Base-by-base conservation (phyloP, 441 rosid species). In the Syzygium syzygioides region DNA sequence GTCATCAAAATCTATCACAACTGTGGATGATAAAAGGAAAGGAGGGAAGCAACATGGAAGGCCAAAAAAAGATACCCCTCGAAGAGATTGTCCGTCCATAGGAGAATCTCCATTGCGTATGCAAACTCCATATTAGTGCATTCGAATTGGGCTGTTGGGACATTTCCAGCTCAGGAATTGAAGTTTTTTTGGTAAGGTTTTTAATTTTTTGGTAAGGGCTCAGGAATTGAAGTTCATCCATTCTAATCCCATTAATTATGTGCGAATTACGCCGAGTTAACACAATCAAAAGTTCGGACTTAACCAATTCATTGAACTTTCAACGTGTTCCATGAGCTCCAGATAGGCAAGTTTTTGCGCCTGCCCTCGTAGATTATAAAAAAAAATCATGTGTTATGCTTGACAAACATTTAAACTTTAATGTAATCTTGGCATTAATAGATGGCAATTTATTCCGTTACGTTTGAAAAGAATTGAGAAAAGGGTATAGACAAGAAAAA, bases 41-140 rank as follows among this genome's bases (percentile, higher is more conserved):
- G 83, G n/a, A 76, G 83, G n/a, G 83, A 76, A 76, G 83, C 52
- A 76, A 76, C 52, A 23, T 14, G 83, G 52, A 76, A 41, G 83
- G 52, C n/a, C 23, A 76, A 76, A 76, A 37, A 17, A 41, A 41
- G 52, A 76, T 23, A 23, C 52, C 28, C n/a, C 52, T 76, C 52
- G 83, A 76, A 76, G 52, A 76, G 83, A 41, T 41, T 76, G 17
- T 41, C 6, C n/a, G 52, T 76, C 83, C 83, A 13, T 41, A 76
- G 83, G 83, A 76, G 45, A 71, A 76, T 76, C n/a, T 25, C 52
- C 45, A 76, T 23, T 76, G 83, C 83, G 41, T 20, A 20, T 37
- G 50, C n/a, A 37, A 76, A 37, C 52, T 23, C 7, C 17, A 20
- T 26, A 20, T 41, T 12, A 41, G n/a, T 76, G 52, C 83, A 76